Evolutionary conservation across 1,284 basidiomycete genomes (phyloP), one percentile per base, ranked within the genome.

Genomic region (Amylostereum chailletii): DNA sequence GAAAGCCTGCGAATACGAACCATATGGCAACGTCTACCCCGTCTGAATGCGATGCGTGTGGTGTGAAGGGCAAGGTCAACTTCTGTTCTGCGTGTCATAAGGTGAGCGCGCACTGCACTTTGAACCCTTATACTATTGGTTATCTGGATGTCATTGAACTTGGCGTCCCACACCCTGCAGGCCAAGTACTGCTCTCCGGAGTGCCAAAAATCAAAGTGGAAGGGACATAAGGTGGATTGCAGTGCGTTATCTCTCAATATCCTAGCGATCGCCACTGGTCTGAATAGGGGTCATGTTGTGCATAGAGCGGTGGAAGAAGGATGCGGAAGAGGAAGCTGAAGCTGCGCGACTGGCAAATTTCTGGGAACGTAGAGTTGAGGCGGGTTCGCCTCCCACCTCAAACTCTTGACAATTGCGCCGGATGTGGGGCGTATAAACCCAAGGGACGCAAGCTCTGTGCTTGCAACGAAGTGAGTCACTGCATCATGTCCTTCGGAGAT

Each of bases 341-440:
- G n/a, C n/a, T 40, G 5, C 29, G 39, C 29, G n/a, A 5, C 39
- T 11, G 39, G 5, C 39, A 40, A n/a, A 7, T 40, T 19, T 27
- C 39, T 5, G 5, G 39, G 11, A n/a, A 40, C 39, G 39, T 5
- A 6, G 39, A 40, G 29, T n/a, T 40, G 11, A 19, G 39, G n/a
- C n/a, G 39, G 11, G 39, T 5, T 40, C 19, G 19, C 19, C 19
- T 19, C 19, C 63, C 61, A 7, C 52, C 62, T 4, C 47, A 56
- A 34, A 53, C 49, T 8, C 48, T 63, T 8, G 53, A 58, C 11
- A 51, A 55, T 46, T 64, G 62, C 49, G 34, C 48, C 2, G 36
- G 54, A 3, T 64, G 63, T 45, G 19, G 42, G 0, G 39, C 39
- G n/a, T 19, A 6, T 5, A 52, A 52, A 31, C 50, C 36, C 8